Percentiles rank a stretch among this genome's conserved stretches.
Conservation (phyloP, 2,329 filamentous ascomycete genomes). For the Botryotinia narcissicola region DNA sequence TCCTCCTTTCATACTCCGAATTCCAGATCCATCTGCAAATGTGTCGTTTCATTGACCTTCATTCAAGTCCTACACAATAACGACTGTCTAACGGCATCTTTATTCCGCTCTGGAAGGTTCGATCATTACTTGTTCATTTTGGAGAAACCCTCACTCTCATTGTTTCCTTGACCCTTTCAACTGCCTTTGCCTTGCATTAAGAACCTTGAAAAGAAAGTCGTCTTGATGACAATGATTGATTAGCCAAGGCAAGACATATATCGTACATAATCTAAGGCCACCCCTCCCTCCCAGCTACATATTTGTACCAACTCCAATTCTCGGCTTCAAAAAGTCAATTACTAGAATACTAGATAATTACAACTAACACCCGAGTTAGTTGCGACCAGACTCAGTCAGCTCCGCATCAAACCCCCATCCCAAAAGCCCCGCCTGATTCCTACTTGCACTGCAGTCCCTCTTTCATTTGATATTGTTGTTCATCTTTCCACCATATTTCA, state of each 20-base stretch:
- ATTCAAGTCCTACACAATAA: not conserved
- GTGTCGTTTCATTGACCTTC: too few relatives aligned
- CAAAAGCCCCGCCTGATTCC: not conserved
- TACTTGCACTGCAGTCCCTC: not conserved
- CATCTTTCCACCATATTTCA: not conserved
- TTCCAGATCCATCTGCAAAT: not conserved
- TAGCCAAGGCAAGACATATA: not conserved
- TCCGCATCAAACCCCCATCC: slow-evolving; percentile 2
- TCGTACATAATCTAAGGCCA: not conserved
- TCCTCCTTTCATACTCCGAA: not conserved
- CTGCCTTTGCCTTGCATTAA: not conserved
- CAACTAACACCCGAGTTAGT: slow-evolving; percentile 2
- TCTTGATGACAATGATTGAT: not conserved
- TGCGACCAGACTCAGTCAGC: slow-evolving; percentile 12
- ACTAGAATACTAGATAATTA: not conserved
- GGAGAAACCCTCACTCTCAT: not conserved
- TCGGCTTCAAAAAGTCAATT: not conserved
- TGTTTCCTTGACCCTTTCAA: not conserved
- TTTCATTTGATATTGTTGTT: not conserved
- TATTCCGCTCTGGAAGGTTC: not conserved
- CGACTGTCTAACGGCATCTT: not conserved
- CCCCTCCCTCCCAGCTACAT: not conserved
- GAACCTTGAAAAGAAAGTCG: not conserved
- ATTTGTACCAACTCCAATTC: not conserved
- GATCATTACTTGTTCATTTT: not conserved